Evolutionary conservation across 108 stramenopile species (phyloP).

Genomic region (Craspedostauros australis): DNA sequence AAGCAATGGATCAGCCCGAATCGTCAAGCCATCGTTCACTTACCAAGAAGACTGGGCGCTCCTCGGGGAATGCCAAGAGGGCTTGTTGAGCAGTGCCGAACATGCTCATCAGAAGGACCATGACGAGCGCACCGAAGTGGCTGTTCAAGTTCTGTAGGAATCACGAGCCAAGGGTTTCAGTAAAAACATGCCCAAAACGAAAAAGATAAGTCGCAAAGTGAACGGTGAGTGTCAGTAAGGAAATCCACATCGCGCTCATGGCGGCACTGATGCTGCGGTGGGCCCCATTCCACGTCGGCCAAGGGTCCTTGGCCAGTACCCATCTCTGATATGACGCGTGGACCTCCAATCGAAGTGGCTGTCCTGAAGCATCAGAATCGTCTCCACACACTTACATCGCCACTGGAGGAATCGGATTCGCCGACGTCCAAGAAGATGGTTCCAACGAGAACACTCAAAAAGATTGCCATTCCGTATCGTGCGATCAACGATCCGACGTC

Average conservation of each 20-base stretch:
- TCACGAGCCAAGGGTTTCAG: too few species aligned
- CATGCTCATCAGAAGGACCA: constrained; percentile 63
- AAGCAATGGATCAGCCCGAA: too few species aligned
- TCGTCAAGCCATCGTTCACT: too few species aligned
- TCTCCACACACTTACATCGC: background rate
- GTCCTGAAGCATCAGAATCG: constrained; percentile 1
- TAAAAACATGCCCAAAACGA: too few species aligned
- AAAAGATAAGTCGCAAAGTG: too few species aligned
- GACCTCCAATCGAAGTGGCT: background rate
- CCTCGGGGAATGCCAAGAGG: constrained; percentile 69
- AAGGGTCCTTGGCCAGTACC: too few species aligned
- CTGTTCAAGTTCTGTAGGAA: constrained; percentile 7
- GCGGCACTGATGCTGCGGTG: too few species aligned
- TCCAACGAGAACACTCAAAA: constrained; percentile 57
- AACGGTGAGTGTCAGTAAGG: too few species aligned
- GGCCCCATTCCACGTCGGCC: too few species aligned
- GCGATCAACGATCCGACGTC: constrained; percentile 49
- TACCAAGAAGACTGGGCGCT: constrained; percentile 87
- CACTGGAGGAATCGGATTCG: constrained; percentile 24
- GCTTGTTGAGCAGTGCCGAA: constrained; percentile 74
- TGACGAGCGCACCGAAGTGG: constrained; percentile 58
- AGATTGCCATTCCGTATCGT: constrained; percentile 49
- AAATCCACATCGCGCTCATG: too few species aligned
- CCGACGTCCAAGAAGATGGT: constrained; percentile 69
- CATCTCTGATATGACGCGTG: too few species aligned